Percentiles rank a stretch among this genome's conserved stretches.
phyloP scores from a whole-genome alignment of 768 basidiomycete species.

The Ramaria rubella region DNA sequence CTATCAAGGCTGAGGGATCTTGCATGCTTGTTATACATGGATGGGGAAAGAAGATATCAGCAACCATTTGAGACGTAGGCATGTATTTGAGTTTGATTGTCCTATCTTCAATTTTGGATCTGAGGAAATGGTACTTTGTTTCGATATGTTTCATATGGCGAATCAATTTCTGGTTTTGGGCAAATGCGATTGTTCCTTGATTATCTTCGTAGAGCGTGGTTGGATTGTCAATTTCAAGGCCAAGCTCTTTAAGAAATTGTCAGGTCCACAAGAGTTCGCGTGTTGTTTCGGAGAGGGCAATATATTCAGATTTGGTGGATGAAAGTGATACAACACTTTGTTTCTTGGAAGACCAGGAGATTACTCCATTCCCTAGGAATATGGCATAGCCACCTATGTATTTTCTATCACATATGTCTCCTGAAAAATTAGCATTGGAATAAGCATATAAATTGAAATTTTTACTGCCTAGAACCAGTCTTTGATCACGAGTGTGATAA shows the following conservation, averaged over 20 bases:
- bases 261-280: background rate
- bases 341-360: slow-evolving; percentile 3
- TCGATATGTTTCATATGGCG: background rate
- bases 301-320: slow-evolving; percentile 1
- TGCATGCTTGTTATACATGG: background rate
- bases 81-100: background rate
- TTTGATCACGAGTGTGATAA: background rate
- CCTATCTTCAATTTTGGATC: background rate
- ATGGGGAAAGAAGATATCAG: background rate
- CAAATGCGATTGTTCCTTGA: background rate
- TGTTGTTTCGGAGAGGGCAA: background rate
- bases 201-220: background rate
- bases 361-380: background rate
- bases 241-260: background rate
- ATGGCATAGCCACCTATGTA: background rate
- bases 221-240: background rate
- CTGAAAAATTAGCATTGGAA: no score
- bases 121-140: background rate
- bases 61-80: background rate
- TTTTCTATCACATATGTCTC: background rate
- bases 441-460: no score
- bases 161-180: background rate
- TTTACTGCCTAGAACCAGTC: background rate
- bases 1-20: background rate
- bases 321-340: background rate